A percentile compares a stretch with the other conserved stretches of the same genome.
Conservation (phyloP, 495 filamentous ascomycete genomes). For the Lepidopterella palustris region DNA sequence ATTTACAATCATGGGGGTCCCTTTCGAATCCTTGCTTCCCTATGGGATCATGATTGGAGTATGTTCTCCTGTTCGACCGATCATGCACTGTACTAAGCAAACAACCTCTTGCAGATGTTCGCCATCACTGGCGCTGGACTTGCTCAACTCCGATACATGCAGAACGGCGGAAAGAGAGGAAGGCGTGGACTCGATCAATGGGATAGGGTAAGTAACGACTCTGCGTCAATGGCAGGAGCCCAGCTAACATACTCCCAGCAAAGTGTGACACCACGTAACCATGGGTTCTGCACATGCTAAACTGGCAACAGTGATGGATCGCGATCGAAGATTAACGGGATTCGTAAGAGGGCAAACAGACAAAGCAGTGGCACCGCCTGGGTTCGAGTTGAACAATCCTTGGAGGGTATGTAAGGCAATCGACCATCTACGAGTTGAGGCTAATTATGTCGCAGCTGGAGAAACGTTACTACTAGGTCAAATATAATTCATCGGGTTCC, state of each 20-base stretch:
- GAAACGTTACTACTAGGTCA: background rate
- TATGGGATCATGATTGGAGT: slow-evolving; percentile 87
- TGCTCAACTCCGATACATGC: slow-evolving; percentile 62
- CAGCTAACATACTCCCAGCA: slow-evolving; percentile 54
- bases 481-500: background rate
- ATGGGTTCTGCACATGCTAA: slow-evolving; percentile 25
- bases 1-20: slow-evolving; percentile 68
- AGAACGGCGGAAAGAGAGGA: slow-evolving; percentile 81
- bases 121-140: slow-evolving; percentile 72
- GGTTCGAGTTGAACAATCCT: slow-evolving; percentile 91
- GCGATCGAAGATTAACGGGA: slow-evolving; percentile 86
- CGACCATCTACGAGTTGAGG: background rate
- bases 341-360: slow-evolving; percentile 78
- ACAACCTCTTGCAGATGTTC: slow-evolving; percentile 65
- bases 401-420: slow-evolving; percentile 62
- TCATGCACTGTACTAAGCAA: slow-evolving; percentile 21
- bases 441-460: slow-evolving; percentile 1
- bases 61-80: slow-evolving; percentile 40
- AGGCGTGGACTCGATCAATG: slow-evolving; percentile 83
- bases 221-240: background rate
- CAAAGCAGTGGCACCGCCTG: slow-evolving; percentile 66
- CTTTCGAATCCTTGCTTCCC: slow-evolving; percentile 91
- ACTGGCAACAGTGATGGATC: slow-evolving; percentile 77
- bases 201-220: slow-evolving; percentile 67
- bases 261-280: slow-evolving; percentile 51